Evolutionary conservation across 805 yeast genomes (phyloP), one percentile per base, ranked within the genome.

Genomic region (Candida oleophila): DNA sequence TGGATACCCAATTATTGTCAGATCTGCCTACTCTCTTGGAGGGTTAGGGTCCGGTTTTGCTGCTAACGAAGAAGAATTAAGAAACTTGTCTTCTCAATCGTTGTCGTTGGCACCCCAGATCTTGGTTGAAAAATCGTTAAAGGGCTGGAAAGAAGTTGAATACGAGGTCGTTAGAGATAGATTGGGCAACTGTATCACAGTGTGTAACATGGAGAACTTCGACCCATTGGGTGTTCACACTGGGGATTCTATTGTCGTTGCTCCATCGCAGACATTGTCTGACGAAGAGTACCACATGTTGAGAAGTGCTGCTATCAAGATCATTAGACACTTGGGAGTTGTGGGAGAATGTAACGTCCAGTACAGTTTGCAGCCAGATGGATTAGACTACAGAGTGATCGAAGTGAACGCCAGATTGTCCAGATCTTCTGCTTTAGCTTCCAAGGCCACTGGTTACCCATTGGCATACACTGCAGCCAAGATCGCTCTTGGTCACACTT

Each of bases 281-380:
- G 99, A 92, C 69, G 96, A 91, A 67, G 99, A 92, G 65, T 92
- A 89, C 73, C 96, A 92, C 73, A 94, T 92, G 99, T 82, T 92
- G 61, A 85, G 99, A 76, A 78, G 95, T 42, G 96, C 99, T 47
- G 99, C 99, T 47, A 89, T 94, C 68, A 94, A 94, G 73, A 89
- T 92, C 62, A 92, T 92, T 61, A 89, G 98, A 70, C 99, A 92
- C 65, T 78, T 92, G 64, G 99, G 99, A 66, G 99, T 92, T 55
- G 97, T 92, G 57, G 99, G 99, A 70, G 99, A 92, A 74, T 92
- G 99, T 81, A 92, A 92, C 68, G 96, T 92, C 52, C 99, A 92
- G 71, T 92, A 92, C 65, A 96, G 97, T 45, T 79, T 92, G 56
- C 96, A 91, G 65, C 97, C 99, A 38, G 94, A 90, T 69, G 95